Conservation (phyloP, 2,329 filamentous ascomycete genomes). For the Aspergillus sp. region DNA sequence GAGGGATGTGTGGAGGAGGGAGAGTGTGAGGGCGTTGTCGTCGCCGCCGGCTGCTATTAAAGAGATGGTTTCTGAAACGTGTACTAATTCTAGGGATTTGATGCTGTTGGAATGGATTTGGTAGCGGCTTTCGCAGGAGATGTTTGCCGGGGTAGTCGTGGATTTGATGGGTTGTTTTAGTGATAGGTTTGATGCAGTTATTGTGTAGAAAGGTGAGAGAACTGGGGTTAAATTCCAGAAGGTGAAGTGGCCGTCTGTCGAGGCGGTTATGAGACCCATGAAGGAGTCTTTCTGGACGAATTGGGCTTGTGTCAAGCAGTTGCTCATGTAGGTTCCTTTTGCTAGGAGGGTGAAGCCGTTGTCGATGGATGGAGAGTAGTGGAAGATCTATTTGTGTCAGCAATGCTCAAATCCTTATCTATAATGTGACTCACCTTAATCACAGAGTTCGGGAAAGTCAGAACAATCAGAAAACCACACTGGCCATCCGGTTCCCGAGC, state of each 20-base stretch:
- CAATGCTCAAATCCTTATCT: not conserved
- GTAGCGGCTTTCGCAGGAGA: constrained; percentile 32
- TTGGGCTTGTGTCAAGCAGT: constrained; percentile 64
- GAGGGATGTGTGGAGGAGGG: constrained; percentile 29
- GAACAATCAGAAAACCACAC: constrained; percentile 52
- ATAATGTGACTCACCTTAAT: constrained; percentile 46
- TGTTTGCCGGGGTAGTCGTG: constrained; percentile 10
- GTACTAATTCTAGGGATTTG: constrained; percentile 47
- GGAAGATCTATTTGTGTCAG: constrained; percentile 39
- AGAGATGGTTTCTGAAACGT: constrained; percentile 27
- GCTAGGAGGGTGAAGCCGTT: constrained; percentile 40
- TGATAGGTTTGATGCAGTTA: constrained; percentile 13
- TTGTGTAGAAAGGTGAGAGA: constrained; percentile 22
- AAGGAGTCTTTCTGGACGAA: constrained; percentile 41
- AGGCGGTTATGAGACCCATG: constrained; percentile 50
- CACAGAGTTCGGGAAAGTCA: constrained; percentile 79
- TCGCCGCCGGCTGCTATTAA: constrained; percentile 74
- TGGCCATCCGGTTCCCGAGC: constrained; percentile 17
- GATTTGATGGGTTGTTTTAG: constrained; percentile 17
- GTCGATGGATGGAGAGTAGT: constrained; percentile 23
- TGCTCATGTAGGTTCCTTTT: constrained; percentile 58
- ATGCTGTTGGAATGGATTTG: constrained; percentile 74
- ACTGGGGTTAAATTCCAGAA: constrained; percentile 47
- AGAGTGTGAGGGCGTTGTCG: constrained; percentile 70
- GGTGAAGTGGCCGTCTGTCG: constrained; percentile 73